A percentile compares a stretch with the other conserved stretches of the same genome.
Evolutionary conservation across 2,329 filamentous ascomycete species (phyloP).

Genomic region (Fusarium citri): DNA sequence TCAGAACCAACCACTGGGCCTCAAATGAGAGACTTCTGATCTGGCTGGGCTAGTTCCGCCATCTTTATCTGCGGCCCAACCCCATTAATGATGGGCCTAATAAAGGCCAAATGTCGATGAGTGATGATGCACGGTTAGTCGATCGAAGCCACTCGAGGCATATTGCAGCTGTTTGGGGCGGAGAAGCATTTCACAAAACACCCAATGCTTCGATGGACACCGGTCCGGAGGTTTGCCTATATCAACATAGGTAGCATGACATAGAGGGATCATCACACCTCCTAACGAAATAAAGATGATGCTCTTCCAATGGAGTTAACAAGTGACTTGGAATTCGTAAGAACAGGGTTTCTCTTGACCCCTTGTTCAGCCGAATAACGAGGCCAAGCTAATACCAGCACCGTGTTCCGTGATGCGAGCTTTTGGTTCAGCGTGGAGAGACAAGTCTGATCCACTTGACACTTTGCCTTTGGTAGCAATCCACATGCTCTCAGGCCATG

Average conservation of each 20-base stretch:
- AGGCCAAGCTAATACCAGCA: slow-evolving; percentile 10
- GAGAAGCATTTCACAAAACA: not conserved
- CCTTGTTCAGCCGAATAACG: slow-evolving; percentile 7
- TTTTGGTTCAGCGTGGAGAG: slow-evolving; percentile 28
- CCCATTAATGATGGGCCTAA: slow-evolving; percentile 19
- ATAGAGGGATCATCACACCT: slow-evolving; percentile 4
- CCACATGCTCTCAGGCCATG: slow-evolving; percentile 21
- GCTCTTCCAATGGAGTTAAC: slow-evolving; percentile 18
- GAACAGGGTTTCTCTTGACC: slow-evolving; percentile 16
- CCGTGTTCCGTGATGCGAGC: slow-evolving; percentile 15
- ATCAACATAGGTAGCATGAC: slow-evolving; percentile 9
- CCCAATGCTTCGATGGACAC: not conserved
- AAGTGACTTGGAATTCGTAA: slow-evolving; percentile 10
- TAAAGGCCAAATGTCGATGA: slow-evolving; percentile 11
- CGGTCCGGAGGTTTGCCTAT: slow-evolving; percentile 18
- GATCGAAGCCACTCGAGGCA: slow-evolving; percentile 20
- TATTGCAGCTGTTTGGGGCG: slow-evolving; percentile 6
- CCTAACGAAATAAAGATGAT: slow-evolving; percentile 10
- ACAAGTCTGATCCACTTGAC: slow-evolving; percentile 39
- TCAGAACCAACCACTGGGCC: slow-evolving; percentile 25
- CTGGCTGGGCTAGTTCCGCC: not conserved
- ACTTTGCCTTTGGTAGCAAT: slow-evolving; percentile 39
- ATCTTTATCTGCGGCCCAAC: slow-evolving; percentile 1
- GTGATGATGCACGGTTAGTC: slow-evolving; percentile 16
- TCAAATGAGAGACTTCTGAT: slow-evolving; percentile 12